A percentile compares a stretch with the other conserved stretches of the same genome.
Evolutionary conservation across 495 filamentous ascomycete species (phyloP).

Genomic region (Penicillium lividum): DNA sequence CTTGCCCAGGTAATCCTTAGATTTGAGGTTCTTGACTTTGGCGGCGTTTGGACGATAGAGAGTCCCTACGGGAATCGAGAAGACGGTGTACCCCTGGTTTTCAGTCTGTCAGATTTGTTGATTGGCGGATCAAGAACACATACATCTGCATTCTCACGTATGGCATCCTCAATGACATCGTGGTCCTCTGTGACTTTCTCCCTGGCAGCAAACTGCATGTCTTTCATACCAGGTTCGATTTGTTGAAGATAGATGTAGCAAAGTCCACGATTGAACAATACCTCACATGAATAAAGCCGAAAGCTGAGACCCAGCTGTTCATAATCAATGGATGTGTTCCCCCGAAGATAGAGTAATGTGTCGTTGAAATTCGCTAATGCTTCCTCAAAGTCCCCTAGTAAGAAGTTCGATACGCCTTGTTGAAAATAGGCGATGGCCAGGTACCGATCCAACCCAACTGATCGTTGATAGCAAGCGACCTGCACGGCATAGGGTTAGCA

Average conservation of each 20-base stretch:
- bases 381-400: slow-evolving; percentile 96
- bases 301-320: slow-evolving; percentile 95
- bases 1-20: slow-evolving; percentile 96
- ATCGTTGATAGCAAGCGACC: slow-evolving; percentile 94
- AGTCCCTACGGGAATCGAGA: slow-evolving; percentile 95
- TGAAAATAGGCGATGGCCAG: slow-evolving; percentile 98
- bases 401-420: slow-evolving; percentile 96
- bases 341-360: slow-evolving; percentile 89
- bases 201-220: slow-evolving; percentile 88
- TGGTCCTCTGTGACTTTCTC: slow-evolving; percentile 95
- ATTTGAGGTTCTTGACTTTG: slow-evolving; percentile 96
- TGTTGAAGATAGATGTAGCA: slow-evolving; percentile 98
- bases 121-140: slow-evolving; percentile 13
- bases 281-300: slow-evolving; percentile 96
- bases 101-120: slow-evolving; percentile 11
- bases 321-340: slow-evolving; percentile 97
- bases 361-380: slow-evolving; percentile 99
- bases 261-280: slow-evolving; percentile 94
- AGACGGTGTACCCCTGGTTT: slow-evolving; percentile 90
- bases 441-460: slow-evolving; percentile 86
- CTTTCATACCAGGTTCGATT: slow-evolving; percentile 84
- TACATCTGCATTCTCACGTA: slow-evolving; percentile 90
- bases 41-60: slow-evolving; percentile 95
- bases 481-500: slow-evolving; percentile 36
- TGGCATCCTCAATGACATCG: slow-evolving; percentile 97